Conservation (phyloP, 345 rosid species). For the Boechera retrofracta region DNA sequence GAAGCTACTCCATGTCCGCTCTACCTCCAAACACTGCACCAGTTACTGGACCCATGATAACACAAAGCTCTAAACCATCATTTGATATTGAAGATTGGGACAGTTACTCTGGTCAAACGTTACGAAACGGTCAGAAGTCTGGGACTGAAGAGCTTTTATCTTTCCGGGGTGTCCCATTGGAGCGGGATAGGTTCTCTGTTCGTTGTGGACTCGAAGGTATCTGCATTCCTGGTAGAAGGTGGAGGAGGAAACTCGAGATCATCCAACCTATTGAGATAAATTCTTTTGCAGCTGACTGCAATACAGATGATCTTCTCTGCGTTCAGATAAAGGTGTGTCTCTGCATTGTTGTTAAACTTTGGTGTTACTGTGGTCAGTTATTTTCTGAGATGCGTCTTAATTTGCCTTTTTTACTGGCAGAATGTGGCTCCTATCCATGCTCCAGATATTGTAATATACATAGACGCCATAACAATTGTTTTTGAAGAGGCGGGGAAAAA, state of each 20-base stretch:
- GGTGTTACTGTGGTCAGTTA: conserved; percentile 26
- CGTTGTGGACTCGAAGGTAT: conserved; percentile 96
- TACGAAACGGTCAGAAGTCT: conserved; percentile 51
- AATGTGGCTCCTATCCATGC: conserved; percentile 77
- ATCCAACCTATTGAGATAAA: conserved; percentile 89
- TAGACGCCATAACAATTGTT: conserved; percentile 91
- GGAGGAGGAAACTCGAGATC: conserved; percentile 91
- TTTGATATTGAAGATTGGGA: conserved; percentile 85
- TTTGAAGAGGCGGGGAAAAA: conserved; percentile 81
- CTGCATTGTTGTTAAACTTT: conserved; percentile 20
- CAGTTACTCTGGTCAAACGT: conserved; percentile 62
- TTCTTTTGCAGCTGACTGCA: conserved; percentile 87
- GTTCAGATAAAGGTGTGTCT: conserved; percentile 89
- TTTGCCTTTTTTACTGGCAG: conserved; percentile 54
- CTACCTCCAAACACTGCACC: conserved; percentile 77
- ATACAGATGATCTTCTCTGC: conserved; percentile 91
- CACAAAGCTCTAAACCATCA: conserved; percentile 74
- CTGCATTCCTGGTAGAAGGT: conserved; percentile 87
- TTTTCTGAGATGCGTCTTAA: conserved; percentile 17
- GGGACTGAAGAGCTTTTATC: conserved; percentile 76
- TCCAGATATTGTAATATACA: conserved; percentile 73
- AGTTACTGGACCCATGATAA: conserved; percentile 59
- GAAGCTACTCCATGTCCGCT: conserved; percentile 98
- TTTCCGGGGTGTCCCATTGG: conserved; percentile 85
- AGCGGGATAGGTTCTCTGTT: conserved; percentile 88